phyloP scores from a whole-genome alignment of 257 asterid species.

The Galeopsis tetrahit region DNA sequence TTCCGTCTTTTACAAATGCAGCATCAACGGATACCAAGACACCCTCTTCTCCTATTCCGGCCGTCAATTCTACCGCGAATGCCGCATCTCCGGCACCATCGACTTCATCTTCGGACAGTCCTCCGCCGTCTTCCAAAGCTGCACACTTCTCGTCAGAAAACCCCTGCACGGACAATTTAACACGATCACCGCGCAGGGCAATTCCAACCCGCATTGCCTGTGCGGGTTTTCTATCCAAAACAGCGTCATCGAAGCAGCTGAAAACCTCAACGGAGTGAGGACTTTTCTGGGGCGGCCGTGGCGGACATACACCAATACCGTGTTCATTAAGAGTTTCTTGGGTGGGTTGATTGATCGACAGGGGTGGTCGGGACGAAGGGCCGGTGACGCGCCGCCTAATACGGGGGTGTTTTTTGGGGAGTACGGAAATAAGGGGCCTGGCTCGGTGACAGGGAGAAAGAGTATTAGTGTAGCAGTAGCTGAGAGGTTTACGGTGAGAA shows the following conservation, averaged over 20 bases:
- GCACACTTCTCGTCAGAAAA: conserved; percentile 29
- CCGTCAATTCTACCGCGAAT: conserved; percentile 45
- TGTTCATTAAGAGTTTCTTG: conserved; percentile 29
- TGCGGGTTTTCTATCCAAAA: conserved; percentile 46
- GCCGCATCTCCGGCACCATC: conserved; percentile 45
- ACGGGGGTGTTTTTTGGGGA: conserved; percentile 44
- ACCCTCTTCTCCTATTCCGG: conserved; percentile 34
- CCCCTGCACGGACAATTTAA: conserved; percentile 37
- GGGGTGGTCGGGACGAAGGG: conserved; percentile 40
- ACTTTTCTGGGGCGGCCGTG: conserved; percentile 48
- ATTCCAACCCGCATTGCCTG: neutral
- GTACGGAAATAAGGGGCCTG: conserved; percentile 38
- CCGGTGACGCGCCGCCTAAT: conserved; percentile 11
- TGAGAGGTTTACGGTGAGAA: too few species aligned
- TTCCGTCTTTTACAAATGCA: conserved; percentile 39
- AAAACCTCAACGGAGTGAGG: conserved; percentile 29
- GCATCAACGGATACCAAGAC: conserved; percentile 49
- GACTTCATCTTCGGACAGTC: conserved; percentile 53
- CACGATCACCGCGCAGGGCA: conserved; percentile 41
- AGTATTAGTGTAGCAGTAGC: too few species aligned
- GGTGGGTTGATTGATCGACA: conserved; percentile 30
- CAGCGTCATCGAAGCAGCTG: conserved; percentile 23
- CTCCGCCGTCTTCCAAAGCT: conserved; percentile 41
- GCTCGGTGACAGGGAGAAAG: conserved; percentile 24
- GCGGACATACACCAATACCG: conserved; percentile 34